Evolutionary conservation across 805 yeast species (phyloP).

Genomic region (Dipodascus geniculatus): DNA sequence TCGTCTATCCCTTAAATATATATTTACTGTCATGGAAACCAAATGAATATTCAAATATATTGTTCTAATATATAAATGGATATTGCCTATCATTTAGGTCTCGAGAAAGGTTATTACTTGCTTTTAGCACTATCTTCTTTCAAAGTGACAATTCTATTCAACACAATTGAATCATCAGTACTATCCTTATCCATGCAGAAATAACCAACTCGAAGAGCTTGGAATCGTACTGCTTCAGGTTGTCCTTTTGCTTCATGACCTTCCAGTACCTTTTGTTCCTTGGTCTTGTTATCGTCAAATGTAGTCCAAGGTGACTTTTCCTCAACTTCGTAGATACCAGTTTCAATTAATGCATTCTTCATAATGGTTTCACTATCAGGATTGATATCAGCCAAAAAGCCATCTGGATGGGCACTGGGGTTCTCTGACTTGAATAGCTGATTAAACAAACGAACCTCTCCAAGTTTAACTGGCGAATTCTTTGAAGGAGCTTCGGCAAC

Average conservation of each 20-base stretch:
- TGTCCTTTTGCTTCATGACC: conserved; percentile 48
- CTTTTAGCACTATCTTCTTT: conserved; percentile 52
- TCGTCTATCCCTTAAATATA: too few species aligned
- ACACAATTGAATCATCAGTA: conserved; percentile 44
- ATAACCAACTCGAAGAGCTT: conserved; percentile 93
- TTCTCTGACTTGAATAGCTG: conserved; percentile 84
- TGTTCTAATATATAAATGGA: too few species aligned
- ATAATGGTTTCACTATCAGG: conserved; percentile 62
- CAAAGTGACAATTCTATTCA: conserved; percentile 87
- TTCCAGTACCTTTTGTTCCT: conserved; percentile 43
- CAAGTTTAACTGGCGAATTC: conserved; percentile 50
- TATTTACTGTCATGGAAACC: too few species aligned
- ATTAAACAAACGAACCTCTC: conserved; percentile 78
- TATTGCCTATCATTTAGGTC: too few species aligned
- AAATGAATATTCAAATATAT: too few species aligned
- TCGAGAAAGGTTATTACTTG: conserved; percentile 2
- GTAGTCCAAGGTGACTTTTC: conserved; percentile 66
- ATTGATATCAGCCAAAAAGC: conserved; percentile 75
- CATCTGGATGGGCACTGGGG: conserved; percentile 80
- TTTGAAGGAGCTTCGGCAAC: conserved; percentile 58
- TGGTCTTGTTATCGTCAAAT: conserved; percentile 30
- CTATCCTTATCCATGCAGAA: conserved; percentile 83
- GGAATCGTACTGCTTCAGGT: conserved; percentile 88
- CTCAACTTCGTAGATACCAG: conserved; percentile 57
- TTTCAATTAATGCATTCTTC: conserved; percentile 62